These are phyloP conservation scores for Fomitiporia mediterranea DNA, from an alignment of 1,284 basidiomycete genomes.

Conservation along the genomic window DNA sequence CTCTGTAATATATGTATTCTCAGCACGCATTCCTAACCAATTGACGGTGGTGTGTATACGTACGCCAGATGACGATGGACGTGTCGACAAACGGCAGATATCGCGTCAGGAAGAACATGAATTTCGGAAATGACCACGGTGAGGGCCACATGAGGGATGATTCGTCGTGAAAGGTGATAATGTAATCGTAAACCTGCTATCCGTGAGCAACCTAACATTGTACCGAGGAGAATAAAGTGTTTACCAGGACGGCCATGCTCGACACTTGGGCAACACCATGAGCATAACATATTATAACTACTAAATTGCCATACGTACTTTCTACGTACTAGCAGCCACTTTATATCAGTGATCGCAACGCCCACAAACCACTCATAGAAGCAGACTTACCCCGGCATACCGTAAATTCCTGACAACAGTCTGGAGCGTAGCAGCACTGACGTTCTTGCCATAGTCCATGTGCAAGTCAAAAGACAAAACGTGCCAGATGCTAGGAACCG, in stretches of 20 bases:
- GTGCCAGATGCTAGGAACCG: too few species aligned
- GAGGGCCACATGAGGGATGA: constrained; percentile 3
- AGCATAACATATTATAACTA: background rate
- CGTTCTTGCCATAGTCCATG: background rate
- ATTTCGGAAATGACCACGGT: background rate
- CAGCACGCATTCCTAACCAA: background rate
- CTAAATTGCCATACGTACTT: background rate
- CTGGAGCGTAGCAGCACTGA: background rate
- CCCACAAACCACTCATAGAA: background rate
- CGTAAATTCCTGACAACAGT: background rate
- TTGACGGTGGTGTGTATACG: background rate
- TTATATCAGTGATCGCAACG: background rate
- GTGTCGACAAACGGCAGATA: constrained; percentile 13
- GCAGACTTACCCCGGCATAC: background rate
- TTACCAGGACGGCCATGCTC: background rate
- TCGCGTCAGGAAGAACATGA: constrained; percentile 13
- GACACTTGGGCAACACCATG: background rate
- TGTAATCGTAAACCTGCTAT: constrained; percentile 5
- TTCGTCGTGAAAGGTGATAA: constrained; percentile 7
- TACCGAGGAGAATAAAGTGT: background rate
- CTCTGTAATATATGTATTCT: background rate
- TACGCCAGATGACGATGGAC: constrained; percentile 8
- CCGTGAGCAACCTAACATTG: background rate
- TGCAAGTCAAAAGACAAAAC: too few species aligned
- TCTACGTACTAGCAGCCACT: background rate